These are phyloP conservation scores for Lactarius hengduanensis DNA, from an alignment of 768 basidiomycete species.

Conservation along the genomic window DNA sequence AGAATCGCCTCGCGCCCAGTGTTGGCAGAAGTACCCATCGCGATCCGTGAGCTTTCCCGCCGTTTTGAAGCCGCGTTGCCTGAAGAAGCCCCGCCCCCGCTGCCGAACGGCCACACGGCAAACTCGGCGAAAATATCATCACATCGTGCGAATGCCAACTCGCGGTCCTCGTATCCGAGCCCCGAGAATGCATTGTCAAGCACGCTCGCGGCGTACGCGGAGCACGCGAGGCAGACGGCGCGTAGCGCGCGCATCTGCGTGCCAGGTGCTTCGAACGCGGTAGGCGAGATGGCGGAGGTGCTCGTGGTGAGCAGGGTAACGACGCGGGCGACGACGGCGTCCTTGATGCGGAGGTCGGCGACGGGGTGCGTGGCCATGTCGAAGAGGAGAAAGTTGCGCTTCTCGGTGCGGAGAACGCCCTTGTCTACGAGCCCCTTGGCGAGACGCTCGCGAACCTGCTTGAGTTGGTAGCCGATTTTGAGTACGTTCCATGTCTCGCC, in stretches of 20 bases:
- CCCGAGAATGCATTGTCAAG: slow-evolving; percentile 91
- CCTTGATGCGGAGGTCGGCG: slow-evolving; percentile 89
- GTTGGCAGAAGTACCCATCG: slow-evolving; percentile 51
- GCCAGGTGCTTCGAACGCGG: slow-evolving; percentile 72
- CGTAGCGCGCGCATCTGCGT: slow-evolving; percentile 78
- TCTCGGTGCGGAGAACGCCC: slow-evolving; percentile 97
- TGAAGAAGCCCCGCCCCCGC: slow-evolving; percentile 27
- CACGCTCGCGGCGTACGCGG: slow-evolving; percentile 93
- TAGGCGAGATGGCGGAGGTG: slow-evolving; percentile 74
- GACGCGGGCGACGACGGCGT: slow-evolving; percentile 73
- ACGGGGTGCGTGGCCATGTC: slow-evolving; percentile 99
- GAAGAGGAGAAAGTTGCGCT: slow-evolving; percentile 97
- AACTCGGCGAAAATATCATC: slow-evolving; percentile 96
- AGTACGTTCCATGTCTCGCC: slow-evolving; percentile 99
- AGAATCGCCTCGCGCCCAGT: slow-evolving; percentile 62
- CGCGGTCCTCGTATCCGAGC: slow-evolving; percentile 88
- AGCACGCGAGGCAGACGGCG: slow-evolving; percentile 82
- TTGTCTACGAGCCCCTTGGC: slow-evolving; percentile 98
- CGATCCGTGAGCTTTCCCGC: slow-evolving; percentile 48
- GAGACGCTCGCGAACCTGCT: slow-evolving; percentile 96
- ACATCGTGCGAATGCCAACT: slow-evolving; percentile 88
- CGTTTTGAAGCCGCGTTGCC: slow-evolving; percentile 31
- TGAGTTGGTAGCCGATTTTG: slow-evolving; percentile 99
- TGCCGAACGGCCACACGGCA: slow-evolving; percentile 83
- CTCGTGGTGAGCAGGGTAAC: slow-evolving; percentile 77